Conservation (phyloP, 441 rosid species). For the Gossypium gossypioides region DNA sequence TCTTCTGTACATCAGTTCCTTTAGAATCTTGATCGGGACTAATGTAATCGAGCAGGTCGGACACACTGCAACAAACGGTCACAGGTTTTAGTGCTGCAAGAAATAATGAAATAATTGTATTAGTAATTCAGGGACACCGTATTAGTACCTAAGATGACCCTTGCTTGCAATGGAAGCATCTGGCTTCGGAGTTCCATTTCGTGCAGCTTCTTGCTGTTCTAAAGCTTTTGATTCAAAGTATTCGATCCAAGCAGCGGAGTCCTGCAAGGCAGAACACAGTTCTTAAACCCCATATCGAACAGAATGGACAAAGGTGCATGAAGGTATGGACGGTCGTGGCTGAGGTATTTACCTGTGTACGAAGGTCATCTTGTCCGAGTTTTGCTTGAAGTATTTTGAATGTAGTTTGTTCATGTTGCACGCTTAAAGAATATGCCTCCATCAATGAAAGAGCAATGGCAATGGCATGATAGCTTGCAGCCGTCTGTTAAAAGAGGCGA, state of each 20-base stretch:
- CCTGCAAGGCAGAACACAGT: constrained; percentile 29
- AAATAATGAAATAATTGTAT: constrained; percentile 21
- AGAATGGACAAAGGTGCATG: background rate
- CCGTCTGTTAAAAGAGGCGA: constrained; percentile 34
- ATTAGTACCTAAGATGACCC: constrained; percentile 64
- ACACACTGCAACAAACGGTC: constrained; percentile 41
- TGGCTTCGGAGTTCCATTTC: constrained; percentile 53
- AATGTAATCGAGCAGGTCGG: constrained; percentile 57
- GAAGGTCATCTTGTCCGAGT: constrained; percentile 56
- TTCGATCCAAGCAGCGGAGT: constrained; percentile 68
- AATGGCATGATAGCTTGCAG: constrained; percentile 69
- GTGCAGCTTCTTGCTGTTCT: constrained; percentile 63
- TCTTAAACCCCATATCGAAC: background rate
- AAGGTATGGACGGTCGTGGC: constrained; percentile 5
- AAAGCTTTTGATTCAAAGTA: constrained; percentile 59
- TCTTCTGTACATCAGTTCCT: constrained; percentile 35
- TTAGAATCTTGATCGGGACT: constrained; percentile 47
- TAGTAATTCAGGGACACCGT: constrained; percentile 47
- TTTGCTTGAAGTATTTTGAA: constrained; percentile 45
- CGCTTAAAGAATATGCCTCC: constrained; percentile 60
- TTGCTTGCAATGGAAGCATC: constrained; percentile 62
- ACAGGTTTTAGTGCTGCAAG: constrained; percentile 29
- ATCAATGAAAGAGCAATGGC: constrained; percentile 63
- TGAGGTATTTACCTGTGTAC: constrained; percentile 40
- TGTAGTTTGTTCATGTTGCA: constrained; percentile 61